Evolutionary conservation across 108 stramenopile genomes (phyloP), one percentile per base, ranked within the genome.

Genomic region (Discostella pseudostelligera): DNA sequence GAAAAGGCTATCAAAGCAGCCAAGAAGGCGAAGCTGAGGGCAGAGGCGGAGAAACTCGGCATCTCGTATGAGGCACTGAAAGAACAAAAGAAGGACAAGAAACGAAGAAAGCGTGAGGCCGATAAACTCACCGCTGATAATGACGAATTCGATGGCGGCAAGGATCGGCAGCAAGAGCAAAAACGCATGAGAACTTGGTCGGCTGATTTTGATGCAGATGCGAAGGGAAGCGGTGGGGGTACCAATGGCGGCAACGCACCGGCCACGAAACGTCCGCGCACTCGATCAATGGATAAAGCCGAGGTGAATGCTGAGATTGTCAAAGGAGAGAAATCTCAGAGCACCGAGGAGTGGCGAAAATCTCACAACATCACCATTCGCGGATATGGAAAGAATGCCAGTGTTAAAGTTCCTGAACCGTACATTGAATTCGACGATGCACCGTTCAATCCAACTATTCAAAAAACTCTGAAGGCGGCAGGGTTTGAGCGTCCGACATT

Each of bases 121-220:
- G 85, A 81, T 20, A 82, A 78, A 59, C 63, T 73, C 35, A 37
- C 13, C 7, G 71, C 69, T 3, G 88, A 90, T 55, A 81, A 81
- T 47, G 84, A 80, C 4, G 48, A 68, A 13, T 65, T 83, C 40
- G 75, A 78, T 14, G 59, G 70, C 26, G 81, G 80, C 13, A 67
- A 60, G n/a, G 86, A 84, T 29, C 85, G 89, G 59, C 50, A 81
- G 49, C 51, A 74, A 8, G 88, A 90, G 64, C 81, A 82, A 58
- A 87, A 89, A 32, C 89, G 93, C 16, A 76, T 94, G 86, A 62
- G 93, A 49, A 62, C 75, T n/a, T 90, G 81, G 59, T 89, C 88
- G 20, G 81, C 83, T 39, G 92, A 88, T 20, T 62, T 83, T 46
- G 70, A 77, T 22, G 45, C 35, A 42, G 79, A 63, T 21, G 61